A percentile compares a stretch with the other conserved stretches of the same genome.
phyloP scores from a whole-genome alignment of 345 rosid species.

The Citrus glauca region DNA sequence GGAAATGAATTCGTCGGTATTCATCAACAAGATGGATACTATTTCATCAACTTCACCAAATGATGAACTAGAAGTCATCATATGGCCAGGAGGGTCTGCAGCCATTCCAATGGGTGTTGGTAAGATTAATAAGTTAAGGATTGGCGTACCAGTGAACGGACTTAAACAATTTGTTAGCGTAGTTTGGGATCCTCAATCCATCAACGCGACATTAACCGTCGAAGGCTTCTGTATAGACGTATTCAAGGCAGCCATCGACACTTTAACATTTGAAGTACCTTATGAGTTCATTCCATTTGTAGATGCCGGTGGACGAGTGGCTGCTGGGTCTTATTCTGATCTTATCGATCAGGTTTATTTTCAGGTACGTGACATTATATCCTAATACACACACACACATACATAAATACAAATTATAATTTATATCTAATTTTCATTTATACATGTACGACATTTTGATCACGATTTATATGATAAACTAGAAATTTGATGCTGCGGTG shows the following conservation, averaged over 20 bases:
- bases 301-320: background rate
- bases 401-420: background rate
- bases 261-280: slow-evolving; percentile 19
- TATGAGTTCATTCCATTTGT: slow-evolving; percentile 23
- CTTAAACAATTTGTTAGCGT: slow-evolving; percentile 20
- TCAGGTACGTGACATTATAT: slow-evolving; percentile 18
- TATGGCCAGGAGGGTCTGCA: slow-evolving; percentile 37
- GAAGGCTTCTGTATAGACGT: slow-evolving; percentile 40
- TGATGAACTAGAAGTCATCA: slow-evolving; percentile 8
- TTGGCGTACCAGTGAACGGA: slow-evolving; percentile 31
- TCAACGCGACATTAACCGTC: background rate
- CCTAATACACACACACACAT: no score
- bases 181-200: slow-evolving; percentile 11
- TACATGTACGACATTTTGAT: background rate
- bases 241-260: slow-evolving; percentile 24
- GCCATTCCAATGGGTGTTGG: slow-evolving; percentile 13
- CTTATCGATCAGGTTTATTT: slow-evolving; percentile 28
- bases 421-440: no score
- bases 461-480: background rate
- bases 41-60: slow-evolving; percentile 3
- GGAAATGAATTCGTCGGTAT: background rate
- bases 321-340: slow-evolving; percentile 23
- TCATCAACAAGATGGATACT: background rate
- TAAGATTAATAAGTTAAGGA: slow-evolving; percentile 14
- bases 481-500: background rate